Evolutionary conservation across 257 asterid genomes (phyloP).

Genomic region (Solanum paucissectum): DNA sequence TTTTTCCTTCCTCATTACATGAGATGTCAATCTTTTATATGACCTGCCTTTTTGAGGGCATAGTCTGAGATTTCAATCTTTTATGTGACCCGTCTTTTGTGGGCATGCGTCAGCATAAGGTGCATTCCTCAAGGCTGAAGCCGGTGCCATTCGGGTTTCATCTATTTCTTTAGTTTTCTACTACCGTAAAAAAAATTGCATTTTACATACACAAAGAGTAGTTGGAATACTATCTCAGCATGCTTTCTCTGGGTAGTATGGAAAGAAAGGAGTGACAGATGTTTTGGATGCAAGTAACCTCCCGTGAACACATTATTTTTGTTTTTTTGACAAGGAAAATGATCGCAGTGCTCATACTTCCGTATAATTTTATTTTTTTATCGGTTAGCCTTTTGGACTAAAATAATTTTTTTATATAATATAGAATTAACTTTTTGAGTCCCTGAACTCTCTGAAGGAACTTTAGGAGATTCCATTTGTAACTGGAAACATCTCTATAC

Average conservation of each 20-base stretch:
- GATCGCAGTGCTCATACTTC: not conserved
- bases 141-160: not conserved
- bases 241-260: not conserved
- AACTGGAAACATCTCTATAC: not conserved
- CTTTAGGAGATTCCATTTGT: not conserved
- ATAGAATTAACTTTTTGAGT: not conserved
- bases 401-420: not conserved
- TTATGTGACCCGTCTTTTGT: not conserved
- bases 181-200: not conserved
- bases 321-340: not conserved
- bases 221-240: not conserved
- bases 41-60: not conserved
- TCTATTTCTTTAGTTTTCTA: not conserved
- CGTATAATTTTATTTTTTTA: not conserved
- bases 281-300: not conserved
- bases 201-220: not conserved
- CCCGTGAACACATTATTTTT: not conserved
- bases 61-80: not conserved
- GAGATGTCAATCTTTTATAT: not conserved
- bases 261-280: not conserved
- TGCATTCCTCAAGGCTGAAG: not conserved
- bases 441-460: not conserved
- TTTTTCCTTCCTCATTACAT: not conserved
- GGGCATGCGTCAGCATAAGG: not conserved
- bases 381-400: not conserved